Evolutionary conservation across 371 early-diverging fungal species (phyloP), one percentile per base, ranked within the genome.

Genomic region (Haplosporangium sp.): DNA sequence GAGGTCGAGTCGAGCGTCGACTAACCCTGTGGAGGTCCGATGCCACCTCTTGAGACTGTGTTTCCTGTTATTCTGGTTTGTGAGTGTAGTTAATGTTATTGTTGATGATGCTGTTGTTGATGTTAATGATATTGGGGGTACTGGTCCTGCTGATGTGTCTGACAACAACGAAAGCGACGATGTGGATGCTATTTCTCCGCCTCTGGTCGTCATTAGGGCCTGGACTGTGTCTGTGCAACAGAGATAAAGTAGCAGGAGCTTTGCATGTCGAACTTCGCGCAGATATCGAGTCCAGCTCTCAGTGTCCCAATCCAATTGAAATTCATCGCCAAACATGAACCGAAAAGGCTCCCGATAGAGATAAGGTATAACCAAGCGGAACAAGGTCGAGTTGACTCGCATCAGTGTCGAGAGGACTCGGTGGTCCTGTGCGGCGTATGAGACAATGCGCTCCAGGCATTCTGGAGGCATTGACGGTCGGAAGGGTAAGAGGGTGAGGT

Each of bases 341-440:
- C 40, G 29, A 55, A 62, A 69, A n/a, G 63, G 56, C 8, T 56
- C 63, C 1, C 43, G 43, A 23, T 69, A 69, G 16, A 69, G 69
- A 40, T 69, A 69, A 10, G 69, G 69, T 6, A 55, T 63, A 7
- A 63, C 63, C 48, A 69, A 63, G 20, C 63, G 58, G 63, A 69
- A 69, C 3, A 69, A 47, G 14, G 69, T 69, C 5, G 69, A 53
- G 64, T 69, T 69, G 64, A 58, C 58, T 29, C 59, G 69, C 69
- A 63, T 63, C n/a, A 69, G 54, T 6, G 63, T 53, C 2, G 59
- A 56, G 46, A 69, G 59, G 13, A 61, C 50, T 14, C 69, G 63
- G 47, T 69, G 69, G 63, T 69, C 69, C 5, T 57, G 50, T 6
- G 69, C 45, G n/a, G 69, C 69, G 14, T 69, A 52, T 7, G 21